Evolutionary conservation across 2,329 filamentous ascomycete species (phyloP), one percentile per base, ranked within the genome.

Genomic region (Aspergillus hiratsukae): DNA sequence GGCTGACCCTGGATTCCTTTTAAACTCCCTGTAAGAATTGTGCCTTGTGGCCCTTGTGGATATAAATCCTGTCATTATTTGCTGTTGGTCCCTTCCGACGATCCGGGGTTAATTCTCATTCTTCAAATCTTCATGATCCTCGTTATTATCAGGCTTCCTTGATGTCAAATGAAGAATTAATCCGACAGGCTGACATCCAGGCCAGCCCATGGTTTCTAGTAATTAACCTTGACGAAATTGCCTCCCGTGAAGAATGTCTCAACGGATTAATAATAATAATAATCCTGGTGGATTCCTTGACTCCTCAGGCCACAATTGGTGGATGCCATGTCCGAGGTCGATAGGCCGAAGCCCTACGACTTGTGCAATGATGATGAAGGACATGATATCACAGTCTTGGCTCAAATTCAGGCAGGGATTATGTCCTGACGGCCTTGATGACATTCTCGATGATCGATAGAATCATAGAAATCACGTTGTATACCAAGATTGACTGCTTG

Each of bases 51-150:
- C 7, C 31, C 14, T 37, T 37, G 31, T 37, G 31, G 31, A 37
- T 37, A 14, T 3, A 35, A 35, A 35, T 35, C 31, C 1, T 17
- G 31, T 17, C 31, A 37, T 37, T 14, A 17, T 37, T 37, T 17
- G 6, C 31, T 35, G 31, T 49, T 43, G 35, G 46, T 25, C 46
- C 48, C 48, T 54, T 54, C 52, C 52, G 52, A 43, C 52, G 52
- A 54, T 54, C 52, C 52, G 52, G 52, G 52, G 52, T 41, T 28
- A 51, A 11, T 17, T 3, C 17, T 35, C 29, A 3, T 31, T 35
- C 5, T 35, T 29, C 23, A 31, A 31, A 28, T 31, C 29, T 31
- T 31, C 10, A 35, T 14, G 4, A 17, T 14, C 11, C 31, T n/a
- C n/a, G n/a, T 35, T 35, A 14, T 14, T 6, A 31, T 5, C 29